Evolutionary conservation across 1,284 basidiomycete species (phyloP), one percentile per base, ranked within the genome.

Genomic region (Stygiomarasmius scandens): DNA sequence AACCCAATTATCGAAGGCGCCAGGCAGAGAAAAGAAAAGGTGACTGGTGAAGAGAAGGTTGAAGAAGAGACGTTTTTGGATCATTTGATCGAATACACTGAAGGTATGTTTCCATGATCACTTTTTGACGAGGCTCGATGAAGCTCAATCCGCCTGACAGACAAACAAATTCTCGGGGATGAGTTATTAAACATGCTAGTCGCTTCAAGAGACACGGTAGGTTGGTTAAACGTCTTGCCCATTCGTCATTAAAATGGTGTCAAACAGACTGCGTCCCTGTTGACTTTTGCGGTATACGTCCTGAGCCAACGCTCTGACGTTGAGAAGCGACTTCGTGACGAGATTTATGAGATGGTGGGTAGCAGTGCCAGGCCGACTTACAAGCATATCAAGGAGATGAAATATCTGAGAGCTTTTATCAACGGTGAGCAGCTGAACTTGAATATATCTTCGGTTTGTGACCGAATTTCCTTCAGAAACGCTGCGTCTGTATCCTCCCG

Each of bases 261-360:
- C n/a, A n/a, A n/a, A 23, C 43, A 74, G 78, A 79, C 78, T 4
- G 73, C 77, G 12, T 66, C 67, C 12, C 67, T 72, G 1, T 63
- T 81, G 1, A 76, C 78, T 0, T 81, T 77, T 59, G 66, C 69
- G 3, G 63, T 77, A 4, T 83, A 83, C n/a, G n/a, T n/a, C n/a
- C n/a, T n/a, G n/a, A n/a, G n/a, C 63, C 66, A 74, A 51, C 69
- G 82, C 61, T 78, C 79, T 3, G 56, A 71, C 4, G 69, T 81
- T 22, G 63, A 75, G 14, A 49, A 62, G 2, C 66, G 67, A 10
- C 68, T 82, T 3, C 74, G 79, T 4, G 61, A 69, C 6, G 82
- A 83, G 60, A 72, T 84, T 41, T 60, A 79, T 10, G 62, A 69
- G 10, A 65, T 69, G 8, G 67, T 82, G 1, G 79, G 78, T 0